Evolutionary conservation across 495 filamentous ascomycete species (phyloP).

Genomic region (Penicillium riverlandense): DNA sequence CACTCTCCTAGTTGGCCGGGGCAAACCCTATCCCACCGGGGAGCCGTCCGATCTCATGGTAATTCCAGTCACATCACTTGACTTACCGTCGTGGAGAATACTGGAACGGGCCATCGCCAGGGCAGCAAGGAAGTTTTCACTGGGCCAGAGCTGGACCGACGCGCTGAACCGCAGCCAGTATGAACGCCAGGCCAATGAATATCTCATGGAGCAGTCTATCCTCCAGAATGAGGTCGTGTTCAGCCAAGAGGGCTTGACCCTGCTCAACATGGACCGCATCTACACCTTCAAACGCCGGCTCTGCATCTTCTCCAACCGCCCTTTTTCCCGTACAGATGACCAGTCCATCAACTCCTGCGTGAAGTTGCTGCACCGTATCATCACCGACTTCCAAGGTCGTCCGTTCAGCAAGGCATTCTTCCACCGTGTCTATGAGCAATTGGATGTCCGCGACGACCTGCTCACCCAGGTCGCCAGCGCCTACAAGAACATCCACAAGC

Average conservation of each 20-base stretch:
- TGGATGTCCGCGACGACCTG: conserved; percentile 47
- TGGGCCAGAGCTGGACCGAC: conserved; percentile 38
- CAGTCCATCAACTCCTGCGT: conserved; percentile 42
- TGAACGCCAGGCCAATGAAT: conserved; percentile 33
- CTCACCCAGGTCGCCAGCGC: conserved; percentile 49
- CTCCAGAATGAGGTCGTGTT: conserved; percentile 64
- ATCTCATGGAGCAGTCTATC: conserved; percentile 59
- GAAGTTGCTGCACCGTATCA: conserved; percentile 53
- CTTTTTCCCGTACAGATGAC: conserved; percentile 19
- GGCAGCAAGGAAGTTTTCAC: conserved; percentile 34
- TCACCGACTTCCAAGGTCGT: conserved; percentile 51
- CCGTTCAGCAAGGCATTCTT: conserved; percentile 52
- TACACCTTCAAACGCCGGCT: conserved; percentile 66
- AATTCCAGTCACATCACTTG: conserved; percentile 37
- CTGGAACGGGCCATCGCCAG: conserved; percentile 37
- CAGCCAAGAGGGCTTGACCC: conserved; percentile 59
- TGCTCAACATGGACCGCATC: conserved; percentile 62
- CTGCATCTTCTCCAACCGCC: conserved; percentile 43
- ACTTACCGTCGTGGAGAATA: conserved; percentile 25
- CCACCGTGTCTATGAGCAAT: conserved; percentile 54
- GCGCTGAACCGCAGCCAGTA: conserved; percentile 28
- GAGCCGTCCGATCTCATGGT: conserved; percentile 36
- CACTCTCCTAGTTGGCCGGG: conserved; percentile 40
- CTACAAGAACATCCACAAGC: conserved; percentile 50
- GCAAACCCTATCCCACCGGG: conserved; percentile 38